phyloP scores from a whole-genome alignment of 2,329 filamentous ascomycete genomes.

The Fusarium sp. region DNA sequence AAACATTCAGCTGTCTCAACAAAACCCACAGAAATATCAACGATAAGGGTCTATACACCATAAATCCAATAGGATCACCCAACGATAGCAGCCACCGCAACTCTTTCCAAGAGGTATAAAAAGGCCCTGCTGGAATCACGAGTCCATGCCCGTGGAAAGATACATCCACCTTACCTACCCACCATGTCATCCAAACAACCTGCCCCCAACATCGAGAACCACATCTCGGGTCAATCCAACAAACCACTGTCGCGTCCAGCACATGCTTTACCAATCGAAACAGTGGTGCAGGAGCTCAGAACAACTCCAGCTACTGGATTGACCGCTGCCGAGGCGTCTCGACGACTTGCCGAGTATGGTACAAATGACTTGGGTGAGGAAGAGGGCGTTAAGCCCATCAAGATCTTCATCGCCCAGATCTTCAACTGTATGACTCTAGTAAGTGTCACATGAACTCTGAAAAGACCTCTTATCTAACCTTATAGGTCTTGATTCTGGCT shows the following conservation, averaged over 20 bases:
- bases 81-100: too few relatives aligned
- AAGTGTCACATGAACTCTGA: conserved; percentile 3
- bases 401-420: conserved; percentile 74
- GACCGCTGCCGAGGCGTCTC: conserved; percentile 65
- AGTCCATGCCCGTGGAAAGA: too few relatives aligned
- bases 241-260: conserved; percentile 71
- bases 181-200: conserved; percentile 13
- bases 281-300: conserved; percentile 67
- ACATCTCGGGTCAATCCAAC: conserved; percentile 60
- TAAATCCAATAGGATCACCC: too few relatives aligned
- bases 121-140: too few relatives aligned
- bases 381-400: conserved; percentile 69
- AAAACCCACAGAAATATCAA: too few relatives aligned
- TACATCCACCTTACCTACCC: too few relatives aligned
- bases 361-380: conserved; percentile 73
- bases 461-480: background rate
- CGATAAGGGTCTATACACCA: too few relatives aligned
- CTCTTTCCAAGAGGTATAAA: too few relatives aligned
- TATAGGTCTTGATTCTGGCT: conserved; percentile 64
- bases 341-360: conserved; percentile 69
- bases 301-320: conserved; percentile 71
- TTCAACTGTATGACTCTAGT: conserved; percentile 79
- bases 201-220: conserved; percentile 14
- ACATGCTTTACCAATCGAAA: conserved; percentile 69
- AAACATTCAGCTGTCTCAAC: too few relatives aligned